Evolutionary conservation across 2,329 filamentous ascomycete species (phyloP).

Genomic region (Colletotrichum tropicale): DNA sequence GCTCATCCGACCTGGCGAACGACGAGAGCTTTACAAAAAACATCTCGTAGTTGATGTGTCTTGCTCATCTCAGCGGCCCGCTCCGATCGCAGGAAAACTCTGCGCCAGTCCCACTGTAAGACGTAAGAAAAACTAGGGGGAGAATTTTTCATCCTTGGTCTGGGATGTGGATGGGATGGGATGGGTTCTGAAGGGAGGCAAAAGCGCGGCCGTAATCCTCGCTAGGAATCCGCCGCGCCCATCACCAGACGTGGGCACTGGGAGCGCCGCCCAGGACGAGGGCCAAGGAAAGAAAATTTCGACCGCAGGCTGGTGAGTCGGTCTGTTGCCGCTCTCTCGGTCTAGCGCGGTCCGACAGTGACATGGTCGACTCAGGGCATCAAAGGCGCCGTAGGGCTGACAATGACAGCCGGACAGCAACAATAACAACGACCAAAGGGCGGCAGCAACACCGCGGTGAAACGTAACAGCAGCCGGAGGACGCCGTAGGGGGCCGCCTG

Average conservation of each 20-base stretch:
- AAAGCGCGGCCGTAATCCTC: not conserved
- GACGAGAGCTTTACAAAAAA: not conserved
- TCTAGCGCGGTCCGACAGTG: not conserved
- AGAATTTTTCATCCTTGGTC: not conserved
- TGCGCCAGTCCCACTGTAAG: conserved; percentile 11
- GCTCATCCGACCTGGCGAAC: not conserved
- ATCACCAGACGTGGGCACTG: not conserved
- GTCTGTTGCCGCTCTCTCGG: not conserved
- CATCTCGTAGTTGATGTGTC: not conserved
- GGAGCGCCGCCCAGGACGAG: not conserved
- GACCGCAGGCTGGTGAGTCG: not conserved
- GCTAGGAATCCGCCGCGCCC: not conserved
- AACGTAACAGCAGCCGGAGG: not conserved
- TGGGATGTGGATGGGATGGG: not conserved
- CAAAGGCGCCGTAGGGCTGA: conserved; percentile 13
- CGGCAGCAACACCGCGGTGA: not conserved
- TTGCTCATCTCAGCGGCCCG: conserved; percentile 5
- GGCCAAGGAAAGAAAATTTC: not conserved
- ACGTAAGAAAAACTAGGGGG: conserved; percentile 17
- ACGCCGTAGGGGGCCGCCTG: not conserved
- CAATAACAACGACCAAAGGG: not conserved
- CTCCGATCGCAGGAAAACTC: conserved; percentile 7
- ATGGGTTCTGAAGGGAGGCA: not conserved
- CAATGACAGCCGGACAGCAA: not conserved
- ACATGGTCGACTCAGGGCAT: not conserved